phyloP scores from a whole-genome alignment of 306 rosid species.

The Pterocarpus macrocarpus region DNA sequence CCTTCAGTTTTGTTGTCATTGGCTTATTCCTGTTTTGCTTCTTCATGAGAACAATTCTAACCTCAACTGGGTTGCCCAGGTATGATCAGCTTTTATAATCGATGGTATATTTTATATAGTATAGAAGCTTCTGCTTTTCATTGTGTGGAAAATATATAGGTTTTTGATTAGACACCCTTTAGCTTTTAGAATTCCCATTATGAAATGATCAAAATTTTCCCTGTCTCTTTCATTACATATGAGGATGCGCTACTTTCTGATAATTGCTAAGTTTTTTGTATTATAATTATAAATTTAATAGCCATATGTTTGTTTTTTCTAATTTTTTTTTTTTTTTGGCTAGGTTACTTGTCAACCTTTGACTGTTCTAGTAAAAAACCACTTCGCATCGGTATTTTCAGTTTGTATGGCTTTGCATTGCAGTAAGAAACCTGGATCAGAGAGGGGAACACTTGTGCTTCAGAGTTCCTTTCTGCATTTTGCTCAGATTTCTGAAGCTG shows the following conservation, averaged over 20 bases:
- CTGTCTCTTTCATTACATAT: slow-evolving; percentile 8
- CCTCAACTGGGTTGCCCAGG: slow-evolving; percentile 84
- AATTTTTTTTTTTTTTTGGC: slow-evolving; percentile 35
- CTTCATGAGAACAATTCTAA: slow-evolving; percentile 68
- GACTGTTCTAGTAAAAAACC: slow-evolving; percentile 67
- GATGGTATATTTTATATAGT: slow-evolving; percentile 19
- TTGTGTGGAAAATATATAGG: not conserved
- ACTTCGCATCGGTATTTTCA: slow-evolving; percentile 81
- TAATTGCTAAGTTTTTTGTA: slow-evolving; percentile 4
- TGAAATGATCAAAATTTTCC: slow-evolving; percentile 28
- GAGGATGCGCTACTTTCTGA: not conserved
- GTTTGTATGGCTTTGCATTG: slow-evolving; percentile 83
- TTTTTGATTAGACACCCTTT: slow-evolving; percentile 7
- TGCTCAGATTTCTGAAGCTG: slow-evolving; percentile 80
- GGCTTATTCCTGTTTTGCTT: slow-evolving; percentile 95
- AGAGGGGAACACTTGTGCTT: slow-evolving; percentile 74
- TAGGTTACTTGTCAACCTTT: slow-evolving; percentile 83
- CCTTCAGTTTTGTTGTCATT: slow-evolving; percentile 80
- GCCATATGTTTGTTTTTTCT: slow-evolving; percentile 43
- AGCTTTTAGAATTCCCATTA: slow-evolving; percentile 37
- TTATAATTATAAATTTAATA: slow-evolving; percentile 1
- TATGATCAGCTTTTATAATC: slow-evolving; percentile 44
- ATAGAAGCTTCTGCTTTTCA: slow-evolving; percentile 41
- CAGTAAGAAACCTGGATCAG: slow-evolving; percentile 71
- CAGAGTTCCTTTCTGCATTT: slow-evolving; percentile 78